Conservation (phyloP, 179 eudicot species). For the Vitellaria paradoxa region DNA sequence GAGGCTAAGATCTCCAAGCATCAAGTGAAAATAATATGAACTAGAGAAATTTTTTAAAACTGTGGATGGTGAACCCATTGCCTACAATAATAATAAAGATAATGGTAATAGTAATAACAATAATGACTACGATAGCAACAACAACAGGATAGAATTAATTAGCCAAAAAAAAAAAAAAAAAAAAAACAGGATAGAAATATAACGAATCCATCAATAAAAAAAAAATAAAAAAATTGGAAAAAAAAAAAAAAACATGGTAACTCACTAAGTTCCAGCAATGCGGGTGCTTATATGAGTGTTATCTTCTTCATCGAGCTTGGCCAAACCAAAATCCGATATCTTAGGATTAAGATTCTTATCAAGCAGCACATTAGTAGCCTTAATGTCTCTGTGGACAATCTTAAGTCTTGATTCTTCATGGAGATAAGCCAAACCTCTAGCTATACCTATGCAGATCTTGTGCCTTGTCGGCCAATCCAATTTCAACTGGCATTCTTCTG, state of each 20-base stretch:
- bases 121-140: too few species aligned
- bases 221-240: too few species aligned
- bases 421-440: slow-evolving; percentile 45
- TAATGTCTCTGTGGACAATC: slow-evolving; percentile 49
- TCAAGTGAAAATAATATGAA: too few species aligned
- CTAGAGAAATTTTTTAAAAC: too few species aligned
- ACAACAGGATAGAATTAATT: too few species aligned
- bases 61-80: too few species aligned
- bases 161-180: too few species aligned
- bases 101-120: too few species aligned
- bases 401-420: slow-evolving; percentile 50
- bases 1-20: too few species aligned
- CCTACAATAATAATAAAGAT: too few species aligned
- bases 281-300: slow-evolving; percentile 48
- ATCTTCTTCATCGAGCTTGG: slow-evolving; percentile 50
- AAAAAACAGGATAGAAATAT: too few species aligned
- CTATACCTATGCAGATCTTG: slow-evolving; percentile 41
- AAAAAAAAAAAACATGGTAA: not conserved
- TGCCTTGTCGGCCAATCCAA: slow-evolving; percentile 45
- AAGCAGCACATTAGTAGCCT: slow-evolving; percentile 48
- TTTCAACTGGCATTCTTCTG: slow-evolving; percentile 32
- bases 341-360: slow-evolving; percentile 40
- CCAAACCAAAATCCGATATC: slow-evolving; percentile 49
- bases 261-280: slow-evolving; percentile 49
- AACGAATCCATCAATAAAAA: too few species aligned